phyloP scores from a whole-genome alignment of 148 eudicot species.

The Pouteria glomerata region DNA sequence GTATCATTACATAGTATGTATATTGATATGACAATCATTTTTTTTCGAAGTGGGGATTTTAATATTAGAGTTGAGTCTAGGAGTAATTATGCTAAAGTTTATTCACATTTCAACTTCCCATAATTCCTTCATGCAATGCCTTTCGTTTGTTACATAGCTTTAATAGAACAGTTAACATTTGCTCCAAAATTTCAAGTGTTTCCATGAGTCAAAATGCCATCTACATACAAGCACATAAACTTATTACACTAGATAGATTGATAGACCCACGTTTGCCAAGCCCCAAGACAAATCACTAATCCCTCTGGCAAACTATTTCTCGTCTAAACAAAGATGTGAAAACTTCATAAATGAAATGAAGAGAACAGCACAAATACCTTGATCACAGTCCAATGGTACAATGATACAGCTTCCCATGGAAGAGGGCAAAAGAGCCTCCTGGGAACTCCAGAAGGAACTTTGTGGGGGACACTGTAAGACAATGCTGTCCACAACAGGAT shows the following conservation, averaged over 20 bases:
- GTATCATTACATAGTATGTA: neutral
- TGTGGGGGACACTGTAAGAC: slow-evolving; percentile 50
- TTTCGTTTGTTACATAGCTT: neutral
- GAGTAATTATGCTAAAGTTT: neutral
- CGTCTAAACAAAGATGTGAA: neutral
- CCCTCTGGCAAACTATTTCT: neutral
- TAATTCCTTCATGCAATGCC: neutral
- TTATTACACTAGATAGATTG: neutral
- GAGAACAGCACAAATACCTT: slow-evolving; percentile 31
- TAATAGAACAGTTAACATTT: neutral
- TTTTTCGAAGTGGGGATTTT: neutral
- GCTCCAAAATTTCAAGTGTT: neutral
- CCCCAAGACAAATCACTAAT: neutral
- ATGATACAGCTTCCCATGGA: slow-evolving; percentile 77
- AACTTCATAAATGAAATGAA: neutral
- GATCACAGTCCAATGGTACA: slow-evolving; percentile 67
- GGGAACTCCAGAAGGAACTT: slow-evolving; percentile 65
- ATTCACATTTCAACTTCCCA: neutral
- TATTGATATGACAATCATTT: neutral
- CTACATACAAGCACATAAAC: neutral
- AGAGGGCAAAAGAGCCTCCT: slow-evolving; percentile 70
- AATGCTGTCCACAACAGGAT: slow-evolving; percentile 69
- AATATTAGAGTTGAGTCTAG: neutral
- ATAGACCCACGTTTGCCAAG: neutral
- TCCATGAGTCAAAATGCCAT: neutral